These are phyloP conservation scores for Melampsora americana DNA, from an alignment of 1,284 basidiomycete species.

Conservation along the genomic window DNA sequence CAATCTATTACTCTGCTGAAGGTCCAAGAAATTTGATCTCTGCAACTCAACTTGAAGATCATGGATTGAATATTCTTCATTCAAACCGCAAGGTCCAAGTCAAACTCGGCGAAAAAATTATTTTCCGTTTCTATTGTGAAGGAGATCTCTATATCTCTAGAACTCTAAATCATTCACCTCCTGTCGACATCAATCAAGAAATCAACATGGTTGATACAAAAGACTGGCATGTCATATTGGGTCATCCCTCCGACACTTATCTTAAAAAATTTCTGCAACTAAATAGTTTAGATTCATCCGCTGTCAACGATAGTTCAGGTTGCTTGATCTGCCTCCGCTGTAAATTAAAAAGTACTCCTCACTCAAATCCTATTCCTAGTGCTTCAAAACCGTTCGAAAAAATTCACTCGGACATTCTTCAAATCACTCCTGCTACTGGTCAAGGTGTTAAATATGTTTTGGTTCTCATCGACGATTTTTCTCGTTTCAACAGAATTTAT, in stretches of 20 bases:
- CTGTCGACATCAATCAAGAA: no score
- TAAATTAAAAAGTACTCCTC: not conserved
- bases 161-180: no score
- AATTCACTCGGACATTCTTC: not conserved
- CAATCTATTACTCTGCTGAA: no score
- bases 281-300: not conserved
- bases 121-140: no score
- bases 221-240: not conserved
- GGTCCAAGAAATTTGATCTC: no score
- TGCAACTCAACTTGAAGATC: no score
- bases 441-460: not conserved
- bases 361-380: constrained; percentile 1
- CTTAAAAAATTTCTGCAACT: not conserved
- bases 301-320: no score
- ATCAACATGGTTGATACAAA: no score
- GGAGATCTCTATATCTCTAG: no score
- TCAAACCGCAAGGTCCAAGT: no score
- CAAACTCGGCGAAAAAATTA: no score
- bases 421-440: constrained; percentile 6
- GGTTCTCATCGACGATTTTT: constrained; percentile 11
- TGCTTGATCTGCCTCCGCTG: not conserved
- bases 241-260: not conserved
- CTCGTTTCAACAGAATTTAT: constrained; percentile 17
- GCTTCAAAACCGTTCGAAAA: not conserved
- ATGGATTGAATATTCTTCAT: no score